Percentiles rank a stretch among this genome's conserved stretches.
Evolutionary conservation across 345 rosid species (phyloP).

Genomic region (Noccaea caerulescens): DNA sequence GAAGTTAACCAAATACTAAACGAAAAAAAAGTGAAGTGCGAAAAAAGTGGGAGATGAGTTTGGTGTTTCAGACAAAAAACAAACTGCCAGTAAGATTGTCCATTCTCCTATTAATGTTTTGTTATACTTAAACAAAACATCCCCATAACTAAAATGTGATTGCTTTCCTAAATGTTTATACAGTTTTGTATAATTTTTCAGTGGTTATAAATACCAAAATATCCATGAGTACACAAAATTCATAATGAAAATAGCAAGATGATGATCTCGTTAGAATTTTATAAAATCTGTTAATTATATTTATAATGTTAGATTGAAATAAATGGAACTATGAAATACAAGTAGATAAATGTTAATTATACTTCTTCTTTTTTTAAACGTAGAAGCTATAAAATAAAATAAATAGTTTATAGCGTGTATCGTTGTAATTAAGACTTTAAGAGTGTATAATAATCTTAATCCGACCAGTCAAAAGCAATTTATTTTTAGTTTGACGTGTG

Average conservation of each 20-base stretch:
- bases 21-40: slow-evolving; percentile 26
- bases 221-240: slow-evolving; percentile 9
- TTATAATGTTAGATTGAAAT: background rate
- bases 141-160: slow-evolving; percentile 39
- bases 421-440: too few relatives aligned
- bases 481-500: too few relatives aligned
- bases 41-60: slow-evolving; percentile 42
- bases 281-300: background rate
- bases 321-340: background rate
- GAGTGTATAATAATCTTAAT: too few relatives aligned
- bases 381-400: too few relatives aligned
- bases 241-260: slow-evolving; percentile 4
- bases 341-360: too few relatives aligned
- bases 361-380: too few relatives aligned
- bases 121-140: slow-evolving; percentile 40
- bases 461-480: too few relatives aligned
- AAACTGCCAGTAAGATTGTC: slow-evolving; percentile 46
- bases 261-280: background rate
- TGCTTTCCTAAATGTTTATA: slow-evolving; percentile 21
- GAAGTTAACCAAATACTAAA: slow-evolving; percentile 17
- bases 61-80: slow-evolving; percentile 47
- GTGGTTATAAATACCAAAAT: background rate
- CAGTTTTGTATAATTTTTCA: background rate
- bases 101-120: slow-evolving; percentile 44
- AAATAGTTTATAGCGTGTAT: too few relatives aligned